A percentile compares a stretch with the other conserved stretches of the same genome.
phyloP scores from a whole-genome alignment of 2,329 filamentous ascomycete genomes.

The Periconia sp. region DNA sequence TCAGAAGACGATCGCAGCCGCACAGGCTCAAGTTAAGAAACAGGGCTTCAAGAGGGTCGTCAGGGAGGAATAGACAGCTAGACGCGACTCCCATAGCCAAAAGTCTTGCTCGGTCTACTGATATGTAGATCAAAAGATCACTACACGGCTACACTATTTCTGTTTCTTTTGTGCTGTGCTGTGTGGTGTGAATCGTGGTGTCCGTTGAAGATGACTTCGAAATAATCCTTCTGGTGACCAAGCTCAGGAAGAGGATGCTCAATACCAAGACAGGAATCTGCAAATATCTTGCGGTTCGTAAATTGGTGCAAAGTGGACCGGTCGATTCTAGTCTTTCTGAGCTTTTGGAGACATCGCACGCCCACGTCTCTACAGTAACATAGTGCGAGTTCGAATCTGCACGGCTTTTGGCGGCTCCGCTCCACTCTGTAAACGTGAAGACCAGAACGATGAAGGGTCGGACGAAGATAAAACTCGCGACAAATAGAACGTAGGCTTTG shows the following conservation, averaged over 20 bases:
- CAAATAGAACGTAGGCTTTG: conserved; percentile 12
- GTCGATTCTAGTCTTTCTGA: neutral
- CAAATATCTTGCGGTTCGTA: conserved; percentile 7
- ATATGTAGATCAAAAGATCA: neutral
- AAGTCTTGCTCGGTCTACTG: neutral
- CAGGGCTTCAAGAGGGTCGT: conserved; percentile 34
- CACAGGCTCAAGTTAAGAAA: conserved; percentile 27
- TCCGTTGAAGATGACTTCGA: neutral
- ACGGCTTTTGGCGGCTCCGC: neutral
- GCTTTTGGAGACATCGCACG: conserved; percentile 6
- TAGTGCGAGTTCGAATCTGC: neutral
- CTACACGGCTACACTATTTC: neutral
- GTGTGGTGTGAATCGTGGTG: neutral
- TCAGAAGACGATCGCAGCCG: conserved; percentile 29
- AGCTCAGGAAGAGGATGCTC: neutral
- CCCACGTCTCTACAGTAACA: conserved; percentile 11
- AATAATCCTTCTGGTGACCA: conserved; percentile 1
- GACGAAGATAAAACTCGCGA: conserved; percentile 10
- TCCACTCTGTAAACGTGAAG: conserved; percentile 11
- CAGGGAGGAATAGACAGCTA: conserved; percentile 1
- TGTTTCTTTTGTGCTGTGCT: neutral
- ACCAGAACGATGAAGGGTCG: conserved; percentile 12
- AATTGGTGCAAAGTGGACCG: conserved; percentile 11
- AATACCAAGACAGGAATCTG: conserved; percentile 9
- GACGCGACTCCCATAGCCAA: neutral